Evolutionary conservation across 1,139 yeast species (phyloP).

Genomic region (Hyphopichia khmerensis): DNA sequence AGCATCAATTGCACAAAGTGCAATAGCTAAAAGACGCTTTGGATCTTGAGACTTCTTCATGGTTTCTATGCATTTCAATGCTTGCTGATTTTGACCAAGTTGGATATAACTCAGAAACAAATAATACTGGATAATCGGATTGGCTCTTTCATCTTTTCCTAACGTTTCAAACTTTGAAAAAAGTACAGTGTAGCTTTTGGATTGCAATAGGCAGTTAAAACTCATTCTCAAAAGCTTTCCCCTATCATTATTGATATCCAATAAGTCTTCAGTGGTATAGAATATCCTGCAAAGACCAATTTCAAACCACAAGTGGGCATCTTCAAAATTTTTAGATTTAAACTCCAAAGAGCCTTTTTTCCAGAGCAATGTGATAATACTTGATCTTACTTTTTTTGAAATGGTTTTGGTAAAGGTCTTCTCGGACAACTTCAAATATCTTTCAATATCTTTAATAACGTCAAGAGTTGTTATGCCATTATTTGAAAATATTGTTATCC

Average conservation of each 20-base stretch:
- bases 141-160: constrained; percentile 9
- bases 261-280: constrained; percentile 11
- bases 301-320: constrained; percentile 22
- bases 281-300: constrained; percentile 20
- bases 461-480: too few relatives aligned
- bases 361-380: constrained; percentile 27
- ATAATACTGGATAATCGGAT: constrained; percentile 22
- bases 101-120: constrained; percentile 17
- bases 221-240: constrained; percentile 26
- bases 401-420: constrained; percentile 16
- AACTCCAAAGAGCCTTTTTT: constrained; percentile 20
- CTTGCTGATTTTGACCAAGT: constrained; percentile 10
- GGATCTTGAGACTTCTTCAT: constrained; percentile 7
- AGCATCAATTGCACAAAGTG: constrained; percentile 14
- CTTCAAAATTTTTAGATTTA: constrained; percentile 12
- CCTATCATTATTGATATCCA: constrained; percentile 9
- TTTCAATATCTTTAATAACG: not conserved
- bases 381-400: constrained; percentile 17
- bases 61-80: constrained; percentile 7
- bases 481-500: not conserved
- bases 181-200: constrained; percentile 11
- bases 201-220: constrained; percentile 17
- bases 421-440: constrained; percentile 18
- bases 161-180: constrained; percentile 1
- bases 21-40: constrained; percentile 11